phyloP scores from a whole-genome alignment of 495 filamentous ascomycete species.

The Aspergillus leporis region DNA sequence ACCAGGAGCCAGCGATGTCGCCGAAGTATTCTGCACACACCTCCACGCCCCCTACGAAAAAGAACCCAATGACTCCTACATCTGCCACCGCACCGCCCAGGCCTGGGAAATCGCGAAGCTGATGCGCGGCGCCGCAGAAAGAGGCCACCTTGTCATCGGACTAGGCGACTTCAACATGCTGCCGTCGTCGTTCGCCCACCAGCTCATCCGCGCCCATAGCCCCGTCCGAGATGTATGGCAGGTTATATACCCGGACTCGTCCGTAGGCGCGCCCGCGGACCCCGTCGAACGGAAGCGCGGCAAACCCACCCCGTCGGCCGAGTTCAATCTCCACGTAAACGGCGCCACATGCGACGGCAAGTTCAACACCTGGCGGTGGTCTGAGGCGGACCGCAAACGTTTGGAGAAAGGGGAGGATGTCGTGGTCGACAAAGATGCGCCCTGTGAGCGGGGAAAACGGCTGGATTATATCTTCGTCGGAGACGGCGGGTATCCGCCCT shows the following conservation, averaged over 20 bases:
- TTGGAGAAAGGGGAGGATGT: constrained; percentile 60
- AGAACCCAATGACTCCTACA: constrained; percentile 78
- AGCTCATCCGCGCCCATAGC: constrained; percentile 74
- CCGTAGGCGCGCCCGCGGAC: constrained; percentile 67
- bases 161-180: constrained; percentile 96
- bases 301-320: constrained; percentile 62
- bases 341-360: constrained; percentile 85
- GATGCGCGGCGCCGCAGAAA: constrained; percentile 78
- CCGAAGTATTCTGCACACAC: constrained; percentile 93
- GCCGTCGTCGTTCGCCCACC: constrained; percentile 83
- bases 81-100: constrained; percentile 88
- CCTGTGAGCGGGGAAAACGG: constrained; percentile 74
- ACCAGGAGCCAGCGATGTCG: constrained; percentile 61
- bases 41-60: constrained; percentile 88
- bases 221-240: constrained; percentile 84
- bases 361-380: constrained; percentile 94
- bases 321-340: constrained; percentile 74
- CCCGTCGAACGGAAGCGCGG: constrained; percentile 54
- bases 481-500: constrained; percentile 37
- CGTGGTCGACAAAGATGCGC: constrained; percentile 54
- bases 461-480: constrained; percentile 93
- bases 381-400: constrained; percentile 57
- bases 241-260: constrained; percentile 74
- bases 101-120: constrained; percentile 97
- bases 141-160: constrained; percentile 81